These are phyloP conservation scores for Cardamine resedifolia DNA, from an alignment of 345 rosid species.

Conservation along the genomic window DNA sequence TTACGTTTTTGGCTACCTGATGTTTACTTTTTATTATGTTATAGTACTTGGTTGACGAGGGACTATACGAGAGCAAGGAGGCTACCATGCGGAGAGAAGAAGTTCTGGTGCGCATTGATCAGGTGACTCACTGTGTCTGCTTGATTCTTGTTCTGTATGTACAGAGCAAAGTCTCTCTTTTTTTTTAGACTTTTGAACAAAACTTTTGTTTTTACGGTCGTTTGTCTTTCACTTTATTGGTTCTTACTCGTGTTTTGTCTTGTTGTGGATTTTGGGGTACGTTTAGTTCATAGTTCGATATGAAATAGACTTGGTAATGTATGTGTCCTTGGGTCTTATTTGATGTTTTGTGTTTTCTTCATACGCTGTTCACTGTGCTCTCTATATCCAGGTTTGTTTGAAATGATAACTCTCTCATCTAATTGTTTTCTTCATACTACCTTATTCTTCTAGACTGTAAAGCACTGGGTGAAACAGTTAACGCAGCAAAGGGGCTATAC, in stretches of 20 bases:
- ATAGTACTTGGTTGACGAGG: constrained; percentile 65
- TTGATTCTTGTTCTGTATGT: neutral
- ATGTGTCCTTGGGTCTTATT: neutral
- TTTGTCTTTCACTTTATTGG: neutral
- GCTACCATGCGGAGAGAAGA: constrained; percentile 69
- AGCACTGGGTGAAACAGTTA: constrained; percentile 79
- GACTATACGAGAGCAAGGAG: constrained; percentile 76
- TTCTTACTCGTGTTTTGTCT: constrained; percentile 4
- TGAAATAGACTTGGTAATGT: neutral
- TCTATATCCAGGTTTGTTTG: neutral
- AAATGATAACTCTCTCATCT: neutral
- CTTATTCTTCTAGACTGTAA: constrained; percentile 55
- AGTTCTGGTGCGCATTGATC: constrained; percentile 63
- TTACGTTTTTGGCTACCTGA: neutral
- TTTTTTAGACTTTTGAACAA: neutral
- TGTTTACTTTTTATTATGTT: neutral
- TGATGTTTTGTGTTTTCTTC: constrained; percentile 18
- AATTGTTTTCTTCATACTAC: neutral
- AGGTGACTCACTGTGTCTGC: constrained; percentile 43
- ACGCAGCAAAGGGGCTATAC: constrained; percentile 69
- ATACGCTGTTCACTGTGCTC: neutral
- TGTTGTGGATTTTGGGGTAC: neutral
- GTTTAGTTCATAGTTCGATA: neutral
- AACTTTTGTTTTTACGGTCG: neutral
- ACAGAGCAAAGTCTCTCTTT: neutral